These are phyloP conservation scores for Pythium volutum DNA, from an alignment of 352 stramenopile species.

Conservation along the genomic window DNA sequence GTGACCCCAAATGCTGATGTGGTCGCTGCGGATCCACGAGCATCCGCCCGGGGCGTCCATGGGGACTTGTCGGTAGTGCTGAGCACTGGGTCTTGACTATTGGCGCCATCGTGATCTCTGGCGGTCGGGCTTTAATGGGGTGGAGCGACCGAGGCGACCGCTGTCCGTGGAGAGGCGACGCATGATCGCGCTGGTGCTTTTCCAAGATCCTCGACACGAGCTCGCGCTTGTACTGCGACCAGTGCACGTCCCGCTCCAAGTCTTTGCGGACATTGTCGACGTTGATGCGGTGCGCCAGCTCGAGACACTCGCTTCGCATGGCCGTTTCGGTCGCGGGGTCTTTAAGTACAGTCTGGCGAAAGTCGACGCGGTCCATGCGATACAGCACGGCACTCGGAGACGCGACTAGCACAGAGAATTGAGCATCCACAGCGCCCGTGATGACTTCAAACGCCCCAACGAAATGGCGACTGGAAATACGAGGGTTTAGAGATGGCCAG, in stretches of 20 bases:
- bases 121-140: neutral
- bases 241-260: constrained; percentile 41
- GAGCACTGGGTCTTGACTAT: constrained; percentile 12
- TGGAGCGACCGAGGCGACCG: constrained; percentile 24
- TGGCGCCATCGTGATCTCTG: constrained; percentile 7
- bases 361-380: constrained; percentile 64
- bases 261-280: constrained; percentile 41
- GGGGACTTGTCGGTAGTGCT: constrained; percentile 1
- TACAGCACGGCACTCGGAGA: constrained; percentile 61
- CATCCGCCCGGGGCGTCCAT: neutral
- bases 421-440: constrained; percentile 31
- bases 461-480: constrained; percentile 44
- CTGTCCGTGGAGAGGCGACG: constrained; percentile 35
- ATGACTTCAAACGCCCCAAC: constrained; percentile 62
- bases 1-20: neutral
- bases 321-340: constrained; percentile 45
- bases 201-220: constrained; percentile 37
- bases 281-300: constrained; percentile 39
- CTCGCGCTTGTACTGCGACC: constrained; percentile 50
- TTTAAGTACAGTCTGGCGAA: constrained; percentile 61
- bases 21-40: constrained; percentile 4
- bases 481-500: too few species aligned
- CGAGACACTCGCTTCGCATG: constrained; percentile 38
- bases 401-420: constrained; percentile 58
- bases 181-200: constrained; percentile 36